A percentile compares a stretch with the other conserved stretches of the same genome.
Evolutionary conservation across 2,329 filamentous ascomycete species (phyloP).

Genomic region (Colletotrichum cordylinicola): DNA sequence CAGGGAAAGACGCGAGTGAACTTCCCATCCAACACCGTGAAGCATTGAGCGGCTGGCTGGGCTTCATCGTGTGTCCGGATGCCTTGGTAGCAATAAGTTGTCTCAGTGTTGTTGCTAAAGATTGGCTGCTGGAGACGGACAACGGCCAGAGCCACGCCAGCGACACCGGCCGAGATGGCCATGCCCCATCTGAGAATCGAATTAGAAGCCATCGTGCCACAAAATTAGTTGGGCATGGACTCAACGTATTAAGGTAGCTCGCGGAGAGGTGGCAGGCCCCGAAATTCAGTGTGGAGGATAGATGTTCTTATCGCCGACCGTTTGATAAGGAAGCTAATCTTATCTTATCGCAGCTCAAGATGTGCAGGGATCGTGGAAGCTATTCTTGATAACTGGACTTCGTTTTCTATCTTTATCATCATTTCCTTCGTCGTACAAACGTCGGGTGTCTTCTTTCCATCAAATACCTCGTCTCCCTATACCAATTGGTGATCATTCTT

Average conservation of each 20-base stretch:
- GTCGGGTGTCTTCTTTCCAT: background rate
- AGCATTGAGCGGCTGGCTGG: conserved; percentile 54
- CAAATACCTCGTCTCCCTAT: background rate
- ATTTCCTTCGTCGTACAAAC: background rate
- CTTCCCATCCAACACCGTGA: conserved; percentile 56
- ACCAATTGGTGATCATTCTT: background rate
- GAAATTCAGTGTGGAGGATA: conserved; percentile 11
- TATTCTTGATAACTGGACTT: background rate
- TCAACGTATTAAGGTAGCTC: background rate
- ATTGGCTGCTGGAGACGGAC: conserved; percentile 25
- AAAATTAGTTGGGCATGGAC: background rate
- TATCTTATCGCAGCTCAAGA: background rate
- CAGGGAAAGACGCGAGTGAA: conserved; percentile 56
- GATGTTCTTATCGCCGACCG: conserved; percentile 8
- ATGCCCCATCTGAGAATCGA: conserved; percentile 21
- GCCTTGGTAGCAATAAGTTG: conserved; percentile 45
- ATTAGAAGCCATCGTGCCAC: conserved; percentile 6
- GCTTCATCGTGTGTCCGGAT: conserved; percentile 41
- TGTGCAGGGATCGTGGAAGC: background rate
- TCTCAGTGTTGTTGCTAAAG: background rate
- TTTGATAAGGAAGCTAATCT: conserved; percentile 11
- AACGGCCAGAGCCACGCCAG: conserved; percentile 36
- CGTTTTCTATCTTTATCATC: background rate
- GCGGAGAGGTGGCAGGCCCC: background rate
- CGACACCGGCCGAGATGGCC: conserved; percentile 31